Base-by-base conservation (phyloP, 257 asterid genomes). In the Nicotiana attenuata region DNA sequence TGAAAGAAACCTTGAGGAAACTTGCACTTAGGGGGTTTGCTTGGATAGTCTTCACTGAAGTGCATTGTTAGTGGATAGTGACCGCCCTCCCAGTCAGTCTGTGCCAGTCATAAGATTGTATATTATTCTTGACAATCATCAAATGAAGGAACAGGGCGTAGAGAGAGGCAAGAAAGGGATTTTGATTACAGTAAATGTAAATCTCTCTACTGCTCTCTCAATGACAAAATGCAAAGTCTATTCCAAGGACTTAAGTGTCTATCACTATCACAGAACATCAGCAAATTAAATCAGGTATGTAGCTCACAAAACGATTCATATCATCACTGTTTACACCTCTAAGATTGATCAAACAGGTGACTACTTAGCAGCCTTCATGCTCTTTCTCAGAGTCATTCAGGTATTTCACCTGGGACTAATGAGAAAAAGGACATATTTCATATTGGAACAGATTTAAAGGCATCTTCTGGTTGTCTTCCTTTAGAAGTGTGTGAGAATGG, bases 11-110 rank as follows among this genome's bases (percentile, higher is more conserved):
- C 93, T 65, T 33, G 88, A 8, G 96, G 97, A 82, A 93, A 95
- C 87, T 90, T 93, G 89, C 98, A 95, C 81, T 93, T 92, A 0
- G 97, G 98, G 19, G 98, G 97, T 78, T 92, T 93, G 88, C 98
- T 93, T 14, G 98, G 99, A 82, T 92, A 92, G 76, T 95, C 99
- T 83, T 92, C 98, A 80, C 89, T 91, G n/a, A 95, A 93, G 83
- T 89, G 88, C 97, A 95, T 89, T 1, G 95, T 93, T 10, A 95
- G 88, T 1, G 97, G 97, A 85, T 88, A 95, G 85, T 35, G 87
- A 82, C 98, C 98, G 50, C 97, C 97, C 59, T 93, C 98, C 98
- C 97, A 95, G 57, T 90, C 92, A 79, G 97, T 92, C 98, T 95
- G 90, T 87, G 85, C 59, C 59, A 71, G 20, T 41, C 35, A 71